Evolutionary conservation across 1,139 yeast species (phyloP).

Genomic region (Debaryomyces subglobosus): DNA sequence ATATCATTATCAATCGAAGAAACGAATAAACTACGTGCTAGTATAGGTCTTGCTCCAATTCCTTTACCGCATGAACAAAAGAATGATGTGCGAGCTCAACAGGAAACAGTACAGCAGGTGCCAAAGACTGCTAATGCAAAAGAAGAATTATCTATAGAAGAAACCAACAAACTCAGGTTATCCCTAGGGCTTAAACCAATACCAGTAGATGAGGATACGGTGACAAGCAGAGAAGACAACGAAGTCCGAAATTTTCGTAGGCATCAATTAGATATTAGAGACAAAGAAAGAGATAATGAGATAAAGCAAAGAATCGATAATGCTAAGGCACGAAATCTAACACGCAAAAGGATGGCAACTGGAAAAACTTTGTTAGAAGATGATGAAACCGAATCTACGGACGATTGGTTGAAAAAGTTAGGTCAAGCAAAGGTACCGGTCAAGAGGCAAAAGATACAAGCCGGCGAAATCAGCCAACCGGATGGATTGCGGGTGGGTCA

Average conservation of each 20-base stretch:
- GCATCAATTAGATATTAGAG: conserved; percentile 13
- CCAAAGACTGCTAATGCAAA: not conserved
- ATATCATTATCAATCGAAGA: conserved; percentile 40
- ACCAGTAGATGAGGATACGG: conserved; percentile 17
- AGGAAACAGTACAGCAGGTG: not conserved
- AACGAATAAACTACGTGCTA: conserved; percentile 38
- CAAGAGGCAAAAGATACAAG: not conserved
- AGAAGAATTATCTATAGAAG: conserved; percentile 45
- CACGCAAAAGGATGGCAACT: conserved; percentile 20
- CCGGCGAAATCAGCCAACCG: not conserved
- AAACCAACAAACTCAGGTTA: conserved; percentile 53
- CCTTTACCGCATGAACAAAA: conserved; percentile 16
- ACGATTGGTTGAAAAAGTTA: conserved; percentile 20
- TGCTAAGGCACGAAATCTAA: conserved; percentile 23
- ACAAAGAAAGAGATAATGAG: conserved; percentile 14
- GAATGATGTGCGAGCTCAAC: not conserved
- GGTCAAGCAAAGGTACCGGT: conserved; percentile 14
- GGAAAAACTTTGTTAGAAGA: conserved; percentile 25
- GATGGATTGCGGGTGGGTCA: conserved; percentile 48
- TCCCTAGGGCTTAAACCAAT: conserved; percentile 55
- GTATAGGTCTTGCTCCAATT: conserved; percentile 35
- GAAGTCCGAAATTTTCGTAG: conserved; percentile 20
- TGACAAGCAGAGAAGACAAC: conserved; percentile 1
- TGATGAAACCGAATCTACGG: conserved; percentile 28
- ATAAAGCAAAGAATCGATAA: conserved; percentile 19